Base-by-base conservation (phyloP, 495 filamentous ascomycete species). In the Neurospora sp. region DNA sequence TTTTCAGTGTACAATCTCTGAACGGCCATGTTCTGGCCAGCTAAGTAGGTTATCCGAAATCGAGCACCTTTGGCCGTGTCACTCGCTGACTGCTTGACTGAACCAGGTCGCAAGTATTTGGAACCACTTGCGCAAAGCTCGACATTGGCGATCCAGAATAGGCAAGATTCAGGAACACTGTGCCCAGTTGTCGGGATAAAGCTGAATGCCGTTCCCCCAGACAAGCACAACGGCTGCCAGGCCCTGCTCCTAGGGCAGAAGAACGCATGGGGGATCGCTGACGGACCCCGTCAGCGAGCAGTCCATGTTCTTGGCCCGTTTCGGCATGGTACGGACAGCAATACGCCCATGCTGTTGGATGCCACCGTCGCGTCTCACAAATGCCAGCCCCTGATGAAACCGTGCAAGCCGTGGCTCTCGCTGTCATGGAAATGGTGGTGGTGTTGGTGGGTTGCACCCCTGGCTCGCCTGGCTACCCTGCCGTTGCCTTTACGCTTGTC, bases 331-430 rank as follows among this genome's bases (percentile, higher is more conserved):
- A 20, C 54, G 70, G 71, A 41, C 73, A 72, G 48, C 75, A 75
- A 69, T 6, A 72, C 72, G 39, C 66, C 59, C 69, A 73, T 40
- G 42, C 39, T 74, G 66, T 66, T 39, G 69, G 41, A 38, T 69
- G 77, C 73, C 48, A 75, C 72, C 71, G 73, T 73, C 71, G 71
- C 39, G 71, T 70, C 69, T 73, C 74, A 72, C 72, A 72, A 73
- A 74, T 73, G 69, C 69, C 71, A 54, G 69, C 76, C 77, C 76
- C 74, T 76, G 73, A 75, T 79, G 78, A 78, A 80, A 79, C 78
- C 20, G 73, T 72, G 70, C 76, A 44, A 78, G 72, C 79, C 70
- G 66, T 75, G 69, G 77, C 78, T 79, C 76, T 77, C 72, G 72
- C 62, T 71, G 59, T 76, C 70, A 71, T 39, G 72, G 27, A 54